Evolutionary conservation across 179 eudicot species (phyloP).

Genomic region (Dionaea muscipula): DNA sequence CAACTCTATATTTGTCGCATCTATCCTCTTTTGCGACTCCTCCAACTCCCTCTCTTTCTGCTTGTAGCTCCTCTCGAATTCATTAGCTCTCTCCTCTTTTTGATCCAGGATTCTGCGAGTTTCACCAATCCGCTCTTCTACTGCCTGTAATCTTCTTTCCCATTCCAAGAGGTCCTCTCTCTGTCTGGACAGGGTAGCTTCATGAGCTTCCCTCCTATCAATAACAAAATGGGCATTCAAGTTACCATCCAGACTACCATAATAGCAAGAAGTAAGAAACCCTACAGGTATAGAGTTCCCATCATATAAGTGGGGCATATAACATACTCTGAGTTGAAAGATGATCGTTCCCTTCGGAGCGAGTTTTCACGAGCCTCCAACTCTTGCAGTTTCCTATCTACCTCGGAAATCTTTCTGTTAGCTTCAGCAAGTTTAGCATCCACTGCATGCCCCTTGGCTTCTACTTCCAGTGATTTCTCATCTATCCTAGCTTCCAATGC

Average conservation of each 20-base stretch:
- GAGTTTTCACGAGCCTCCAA: conserved; percentile 63
- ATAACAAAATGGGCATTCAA: neutral
- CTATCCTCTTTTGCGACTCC: conserved; percentile 43
- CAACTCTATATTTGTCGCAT: conserved; percentile 30
- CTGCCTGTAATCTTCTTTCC: conserved; percentile 82
- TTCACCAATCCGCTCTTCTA: conserved; percentile 67
- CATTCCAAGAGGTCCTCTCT: conserved; percentile 76
- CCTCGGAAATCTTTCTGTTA: conserved; percentile 57
- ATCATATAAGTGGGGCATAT: neutral
- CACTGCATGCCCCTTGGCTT: conserved; percentile 60
- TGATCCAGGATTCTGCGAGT: conserved; percentile 51
- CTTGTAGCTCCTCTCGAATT: conserved; percentile 36
- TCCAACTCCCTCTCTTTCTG: conserved; percentile 53
- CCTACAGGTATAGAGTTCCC: neutral
- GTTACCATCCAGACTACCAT: neutral
- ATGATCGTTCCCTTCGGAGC: conserved; percentile 57
- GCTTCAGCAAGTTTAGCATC: conserved; percentile 81
- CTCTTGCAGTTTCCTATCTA: conserved; percentile 70
- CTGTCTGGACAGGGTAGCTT: conserved; percentile 42
- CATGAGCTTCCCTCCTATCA: conserved; percentile 65
- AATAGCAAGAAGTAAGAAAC: neutral
- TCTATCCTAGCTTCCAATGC: conserved; percentile 55
- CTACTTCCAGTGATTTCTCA: conserved; percentile 62
- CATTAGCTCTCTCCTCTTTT: conserved; percentile 64
- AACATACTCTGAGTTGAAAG: conserved; percentile 70